Base-by-base conservation (phyloP, 257 asterid species). In the Lycium ferocissimum region DNA sequence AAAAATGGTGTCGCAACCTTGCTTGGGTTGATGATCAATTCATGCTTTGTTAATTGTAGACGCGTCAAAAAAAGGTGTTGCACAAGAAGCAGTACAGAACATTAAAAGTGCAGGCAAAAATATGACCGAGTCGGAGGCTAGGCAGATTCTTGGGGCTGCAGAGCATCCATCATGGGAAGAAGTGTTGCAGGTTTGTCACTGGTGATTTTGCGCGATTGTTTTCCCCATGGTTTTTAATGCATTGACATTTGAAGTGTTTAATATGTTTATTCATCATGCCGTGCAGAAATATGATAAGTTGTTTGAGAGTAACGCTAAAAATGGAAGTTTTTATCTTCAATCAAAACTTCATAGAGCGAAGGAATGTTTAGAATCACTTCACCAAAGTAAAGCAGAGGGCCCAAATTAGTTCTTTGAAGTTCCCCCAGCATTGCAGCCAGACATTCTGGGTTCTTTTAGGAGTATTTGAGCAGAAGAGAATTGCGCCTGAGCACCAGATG, bases 151-250 rank as follows among this genome's bases (percentile, higher is more conserved):
- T 18, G 98, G 97, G 11, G 97, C 92, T 47, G 38, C 93, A 7
- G 98, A 94, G 85, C 87, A 91, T 35, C 69, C 92, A n/a, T 67
- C 95, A 38, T 91, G 97, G 98, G 98, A 94, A 86, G 98, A 93
- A 82, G 85, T 93, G 88, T 80, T 87, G 85, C 86, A 94, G 97
- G 98, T 90, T 83, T 82, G 61, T 62, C 65, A 58, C 82, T 65
- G 51, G 62, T 49, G 49, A 72, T 11, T 63, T 79, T 78, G 17
- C 5, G 11, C n/a, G 8, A 45, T 22, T 17, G 9, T 51, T 72
- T 43, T 0, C 18, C 57, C 40, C 33, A 45, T 54, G 38, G 83
- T 35, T 37, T 38, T 45, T 51, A 7, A 35, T 69, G 33, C 56
- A 69, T 53, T 4, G 47, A 83, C 37, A 3, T n/a, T 56, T 35